Evolutionary conservation across 805 yeast genomes (phyloP), one percentile per base, ranked within the genome.

Genomic region (Vanderwaltozyma tropicalis): DNA sequence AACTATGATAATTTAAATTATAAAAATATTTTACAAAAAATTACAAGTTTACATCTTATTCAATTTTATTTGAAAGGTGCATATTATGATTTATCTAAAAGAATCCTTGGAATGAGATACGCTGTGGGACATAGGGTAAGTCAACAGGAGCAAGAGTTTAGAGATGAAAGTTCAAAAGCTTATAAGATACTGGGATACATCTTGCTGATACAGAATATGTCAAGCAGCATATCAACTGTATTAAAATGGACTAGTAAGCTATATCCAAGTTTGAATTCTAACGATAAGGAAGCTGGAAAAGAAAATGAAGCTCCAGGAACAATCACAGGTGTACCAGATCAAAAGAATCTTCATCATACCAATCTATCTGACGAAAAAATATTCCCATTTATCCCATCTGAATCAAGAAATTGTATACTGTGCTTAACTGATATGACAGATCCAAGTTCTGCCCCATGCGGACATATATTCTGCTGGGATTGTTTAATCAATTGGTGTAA

Each of bases 401-500:
- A 63, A 19, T 77, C 94, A 1, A 68, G 96, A 37, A 68, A 71
- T 30, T 89, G 98, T 54, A 80, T 87, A 71, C 67, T 92, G 16
- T 89, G 98, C 55, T 67, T 89, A 18, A 78, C 82, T 8, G 67
- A 71, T 13, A 83, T 89, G 92, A 67, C 62, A 1, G 74, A 83
- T 43, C 97, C 98, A 4, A 67, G 95, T 1, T 74, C 84, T 42
- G 86, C 95, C 0, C 73, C 78, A 4, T 89, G 98, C 61, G 98
- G 97, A 0, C 98, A 89, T 57, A 41, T 85, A 13, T 89, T 84
- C 57, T 89, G 98, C 61, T 89, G 97, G 96, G 68, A 66, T 6
- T 89, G 97, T 56, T 76, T 87, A 4, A 68, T 77, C 6, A 94
- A 83, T 48, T 89, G 97, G 97, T 75, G 87, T 41, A 68, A 85